Evolutionary conservation across 495 filamentous ascomycete genomes (phyloP).

Genomic region (Neurospora sp.): DNA sequence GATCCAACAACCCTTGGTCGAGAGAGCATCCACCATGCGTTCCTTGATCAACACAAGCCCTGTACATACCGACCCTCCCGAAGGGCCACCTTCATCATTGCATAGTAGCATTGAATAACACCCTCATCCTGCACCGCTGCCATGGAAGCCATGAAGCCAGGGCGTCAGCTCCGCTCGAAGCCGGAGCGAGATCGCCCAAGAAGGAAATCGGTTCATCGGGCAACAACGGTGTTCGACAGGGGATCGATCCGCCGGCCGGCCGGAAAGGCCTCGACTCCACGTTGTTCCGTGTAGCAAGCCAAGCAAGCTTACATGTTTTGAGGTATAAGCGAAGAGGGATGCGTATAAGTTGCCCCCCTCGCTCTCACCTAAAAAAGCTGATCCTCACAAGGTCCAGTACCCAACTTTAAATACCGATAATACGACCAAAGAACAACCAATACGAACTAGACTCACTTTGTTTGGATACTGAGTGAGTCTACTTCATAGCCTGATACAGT

Average conservation of each 20-base stretch:
- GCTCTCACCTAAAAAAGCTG: background rate
- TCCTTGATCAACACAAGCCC: background rate
- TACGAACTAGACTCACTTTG: background rate
- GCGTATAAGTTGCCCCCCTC: background rate
- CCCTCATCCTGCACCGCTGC: constrained; percentile 6
- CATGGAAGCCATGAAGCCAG: constrained; percentile 5
- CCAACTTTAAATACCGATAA: background rate
- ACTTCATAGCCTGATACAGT: background rate
- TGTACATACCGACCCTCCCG: background rate
- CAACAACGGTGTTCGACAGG: constrained; percentile 1
- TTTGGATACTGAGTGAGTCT: background rate
- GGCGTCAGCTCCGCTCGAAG: constrained; percentile 14
- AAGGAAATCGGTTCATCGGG: constrained; percentile 2
- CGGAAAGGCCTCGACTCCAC: constrained; percentile 1
- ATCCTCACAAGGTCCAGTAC: background rate
- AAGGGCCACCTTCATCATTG: background rate
- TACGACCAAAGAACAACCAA: background rate
- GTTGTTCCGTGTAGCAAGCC: constrained; percentile 2
- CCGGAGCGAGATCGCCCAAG: constrained; percentile 21
- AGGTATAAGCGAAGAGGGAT: background rate
- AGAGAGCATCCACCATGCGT: constrained; percentile 6
- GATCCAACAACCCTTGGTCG: background rate
- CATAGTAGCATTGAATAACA: background rate
- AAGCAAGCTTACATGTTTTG: constrained; percentile 1
- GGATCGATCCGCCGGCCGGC: background rate